These are phyloP conservation scores for Bidens hawaiensis DNA, from an alignment of 140 eudicot species.

Conservation along the genomic window DNA sequence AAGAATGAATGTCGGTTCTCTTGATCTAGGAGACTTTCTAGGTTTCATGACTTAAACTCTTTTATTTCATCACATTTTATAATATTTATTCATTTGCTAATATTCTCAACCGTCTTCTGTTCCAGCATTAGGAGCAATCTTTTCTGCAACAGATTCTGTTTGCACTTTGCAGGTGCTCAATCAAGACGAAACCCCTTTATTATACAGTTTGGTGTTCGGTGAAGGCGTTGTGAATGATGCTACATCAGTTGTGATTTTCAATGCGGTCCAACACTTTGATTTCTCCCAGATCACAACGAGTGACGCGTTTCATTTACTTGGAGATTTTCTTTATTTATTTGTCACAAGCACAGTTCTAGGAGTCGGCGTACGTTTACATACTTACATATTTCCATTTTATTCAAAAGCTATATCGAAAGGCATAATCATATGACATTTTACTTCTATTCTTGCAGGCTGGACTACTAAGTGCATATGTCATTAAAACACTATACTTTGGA, in stretches of 20 bases:
- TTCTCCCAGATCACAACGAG: constrained; percentile 46
- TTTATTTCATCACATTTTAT: neutral
- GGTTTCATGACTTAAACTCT: constrained; percentile 46
- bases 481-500: constrained; percentile 82
- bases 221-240: constrained; percentile 99
- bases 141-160: constrained; percentile 97
- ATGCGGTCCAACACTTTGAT: constrained; percentile 88
- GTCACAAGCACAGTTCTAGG: constrained; percentile 70
- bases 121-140: constrained; percentile 89
- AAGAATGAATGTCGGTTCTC: constrained; percentile 63
- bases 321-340: constrained; percentile 71
- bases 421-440: constrained; percentile 4
- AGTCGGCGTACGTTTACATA: constrained; percentile 54
- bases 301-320: constrained; percentile 54
- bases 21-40: constrained; percentile 73
- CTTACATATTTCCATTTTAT: constrained; percentile 5
- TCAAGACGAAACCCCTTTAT: constrained; percentile 88
- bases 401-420: neutral
- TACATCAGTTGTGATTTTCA: constrained; percentile 88
- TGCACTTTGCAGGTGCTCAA: constrained; percentile 93
- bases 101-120: neutral
- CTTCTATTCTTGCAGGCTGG: constrained; percentile 72
- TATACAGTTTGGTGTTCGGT: constrained; percentile 90
- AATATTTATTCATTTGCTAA: neutral
- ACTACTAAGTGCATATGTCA: constrained; percentile 76